These are phyloP conservation scores for Eragrostis nindensis DNA, from an alignment of 176 grass and related monocot genomes.

Conservation along the genomic window DNA sequence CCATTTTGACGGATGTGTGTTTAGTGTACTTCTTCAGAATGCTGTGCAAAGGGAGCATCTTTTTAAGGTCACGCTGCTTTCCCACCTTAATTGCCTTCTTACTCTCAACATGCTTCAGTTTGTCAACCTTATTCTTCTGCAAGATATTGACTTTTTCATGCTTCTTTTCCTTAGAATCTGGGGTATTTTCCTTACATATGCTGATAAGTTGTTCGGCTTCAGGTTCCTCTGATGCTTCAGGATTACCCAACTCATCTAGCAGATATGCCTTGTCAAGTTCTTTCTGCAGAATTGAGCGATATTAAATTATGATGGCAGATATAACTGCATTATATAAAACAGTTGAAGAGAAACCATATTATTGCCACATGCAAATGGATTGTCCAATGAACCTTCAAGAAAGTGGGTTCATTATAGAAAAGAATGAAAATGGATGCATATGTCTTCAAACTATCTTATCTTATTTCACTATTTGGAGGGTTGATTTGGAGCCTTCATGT, in stretches of 20 bases:
- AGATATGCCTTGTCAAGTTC: slow-evolving; percentile 7
- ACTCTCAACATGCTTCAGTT: slow-evolving; percentile 14
- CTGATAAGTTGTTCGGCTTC: slow-evolving; percentile 25
- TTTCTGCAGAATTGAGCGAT: slow-evolving; percentile 43
- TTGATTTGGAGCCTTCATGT: too few relatives aligned
- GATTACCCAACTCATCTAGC: slow-evolving; percentile 27
- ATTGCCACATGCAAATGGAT: slow-evolving; percentile 10
- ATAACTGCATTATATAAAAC: not conserved
- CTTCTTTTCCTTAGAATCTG: slow-evolving; percentile 38
- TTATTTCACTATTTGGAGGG: too few relatives aligned
- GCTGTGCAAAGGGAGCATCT: slow-evolving; percentile 49
- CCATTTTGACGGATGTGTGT: slow-evolving; percentile 59
- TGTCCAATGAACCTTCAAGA: not conserved
- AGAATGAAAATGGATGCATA: not conserved
- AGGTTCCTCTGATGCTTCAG: slow-evolving; percentile 42
- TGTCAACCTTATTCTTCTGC: slow-evolving; percentile 41
- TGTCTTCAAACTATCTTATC: not conserved
- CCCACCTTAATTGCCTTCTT: slow-evolving; percentile 35
- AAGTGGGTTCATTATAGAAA: slow-evolving; percentile 8
- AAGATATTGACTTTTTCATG: slow-evolving; percentile 24
- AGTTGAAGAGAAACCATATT: slow-evolving; percentile 4
- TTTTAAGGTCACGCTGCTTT: slow-evolving; percentile 35
- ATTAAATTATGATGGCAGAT: slow-evolving; percentile 18
- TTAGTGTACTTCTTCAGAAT: slow-evolving; percentile 58
- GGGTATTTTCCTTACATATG: slow-evolving; percentile 11